These are phyloP conservation scores for Schizosaccharomyces pombe DNA, from an alignment of 805 yeast genomes.

Conservation along the genomic window DNA sequence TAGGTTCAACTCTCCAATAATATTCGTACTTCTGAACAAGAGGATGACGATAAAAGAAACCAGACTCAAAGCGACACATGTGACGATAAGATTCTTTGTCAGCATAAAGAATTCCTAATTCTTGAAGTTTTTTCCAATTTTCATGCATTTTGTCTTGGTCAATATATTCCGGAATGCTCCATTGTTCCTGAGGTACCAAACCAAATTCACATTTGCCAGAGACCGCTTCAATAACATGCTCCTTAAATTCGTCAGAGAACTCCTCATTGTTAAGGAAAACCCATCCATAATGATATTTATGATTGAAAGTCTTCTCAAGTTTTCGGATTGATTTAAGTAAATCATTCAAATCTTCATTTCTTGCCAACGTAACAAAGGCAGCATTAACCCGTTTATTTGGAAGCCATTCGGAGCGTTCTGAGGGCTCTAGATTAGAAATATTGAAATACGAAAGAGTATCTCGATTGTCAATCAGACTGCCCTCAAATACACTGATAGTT, in stretches of 20 bases:
- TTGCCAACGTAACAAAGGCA: conserved; percentile 44
- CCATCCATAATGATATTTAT: conserved; percentile 47
- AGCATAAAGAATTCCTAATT: conserved; percentile 30
- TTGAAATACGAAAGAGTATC: neutral
- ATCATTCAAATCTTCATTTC: conserved; percentile 38
- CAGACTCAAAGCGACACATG: conserved; percentile 65
- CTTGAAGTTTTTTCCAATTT: conserved; percentile 23
- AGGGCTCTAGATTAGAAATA: neutral
- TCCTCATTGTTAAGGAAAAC: conserved; percentile 49
- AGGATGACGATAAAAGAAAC: conserved; percentile 43
- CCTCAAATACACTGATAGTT: no score
- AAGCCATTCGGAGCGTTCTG: neutral
- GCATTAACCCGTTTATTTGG: conserved; percentile 18
- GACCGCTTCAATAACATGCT: conserved; percentile 25
- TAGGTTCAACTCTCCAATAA: conserved; percentile 72
- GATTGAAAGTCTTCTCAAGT: conserved; percentile 45
- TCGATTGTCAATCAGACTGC: no score
- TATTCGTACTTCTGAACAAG: conserved; percentile 36
- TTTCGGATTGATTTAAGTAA: conserved; percentile 15
- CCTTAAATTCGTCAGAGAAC: conserved; percentile 32
- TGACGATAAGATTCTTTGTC: conserved; percentile 39
- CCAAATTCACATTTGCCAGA: conserved; percentile 46
- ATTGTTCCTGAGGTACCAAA: conserved; percentile 31
- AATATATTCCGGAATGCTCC: conserved; percentile 33
- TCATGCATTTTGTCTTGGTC: conserved; percentile 27